These are phyloP conservation scores for Chaetothyriales sp. DNA, from an alignment of 2,329 filamentous ascomycete species.

Conservation along the genomic window DNA sequence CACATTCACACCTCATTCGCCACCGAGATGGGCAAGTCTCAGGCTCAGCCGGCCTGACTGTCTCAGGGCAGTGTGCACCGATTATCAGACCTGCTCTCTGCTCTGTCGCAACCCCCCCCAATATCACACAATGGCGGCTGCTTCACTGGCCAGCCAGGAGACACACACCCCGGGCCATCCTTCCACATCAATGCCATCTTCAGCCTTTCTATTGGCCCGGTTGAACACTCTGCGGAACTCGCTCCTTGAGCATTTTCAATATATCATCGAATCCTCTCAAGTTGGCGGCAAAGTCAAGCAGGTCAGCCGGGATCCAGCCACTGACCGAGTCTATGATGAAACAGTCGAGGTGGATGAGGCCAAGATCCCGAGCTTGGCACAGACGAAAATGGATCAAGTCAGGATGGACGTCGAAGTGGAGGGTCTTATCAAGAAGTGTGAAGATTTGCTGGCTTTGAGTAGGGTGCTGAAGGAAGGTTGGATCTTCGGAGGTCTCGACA, in stretches of 20 bases:
- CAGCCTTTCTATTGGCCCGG: background rate
- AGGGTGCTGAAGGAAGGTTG: constrained; percentile 53
- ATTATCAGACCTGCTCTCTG: background rate
- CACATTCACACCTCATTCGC: no score
- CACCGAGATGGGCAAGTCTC: no score
- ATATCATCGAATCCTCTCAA: background rate
- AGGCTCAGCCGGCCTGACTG: no score
- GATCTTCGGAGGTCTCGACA: constrained; percentile 52
- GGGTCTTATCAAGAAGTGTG: constrained; percentile 17
- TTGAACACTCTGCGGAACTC: background rate
- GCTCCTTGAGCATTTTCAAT: background rate
- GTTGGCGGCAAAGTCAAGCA: background rate
- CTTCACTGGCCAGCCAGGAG: background rate
- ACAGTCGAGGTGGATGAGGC: background rate
- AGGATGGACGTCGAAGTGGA: background rate
- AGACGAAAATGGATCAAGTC: background rate
- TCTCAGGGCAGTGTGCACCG: no score
- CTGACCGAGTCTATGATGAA: background rate
- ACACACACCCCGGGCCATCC: background rate
- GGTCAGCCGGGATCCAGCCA: background rate
- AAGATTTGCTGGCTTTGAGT: constrained; percentile 48
- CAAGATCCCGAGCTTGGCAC: background rate
- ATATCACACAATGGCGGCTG: background rate
- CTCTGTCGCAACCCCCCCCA: background rate
- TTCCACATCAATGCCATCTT: background rate